Percentiles rank a stretch among this genome's conserved stretches.
These are phyloP conservation scores for Aphanomyces stellatus DNA, from an alignment of 352 stramenopile species.

Conservation along the genomic window DNA sequence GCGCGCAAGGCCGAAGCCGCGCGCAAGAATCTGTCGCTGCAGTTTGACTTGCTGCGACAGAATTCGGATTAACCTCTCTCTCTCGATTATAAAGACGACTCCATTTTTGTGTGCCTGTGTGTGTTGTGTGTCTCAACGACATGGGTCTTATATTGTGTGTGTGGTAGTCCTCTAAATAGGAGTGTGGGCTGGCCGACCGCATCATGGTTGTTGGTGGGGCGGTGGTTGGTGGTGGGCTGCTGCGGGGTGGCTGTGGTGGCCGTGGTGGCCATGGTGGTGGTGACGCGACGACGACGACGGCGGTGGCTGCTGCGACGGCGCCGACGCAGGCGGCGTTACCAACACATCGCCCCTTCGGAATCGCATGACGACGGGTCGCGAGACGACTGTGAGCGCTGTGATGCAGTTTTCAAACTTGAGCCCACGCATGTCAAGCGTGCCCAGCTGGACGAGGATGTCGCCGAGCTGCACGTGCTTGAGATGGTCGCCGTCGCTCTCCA, in stretches of 20 bases:
- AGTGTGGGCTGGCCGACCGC: too few relatives aligned
- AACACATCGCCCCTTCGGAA: slow-evolving; percentile 31
- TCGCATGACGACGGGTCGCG: slow-evolving; percentile 70
- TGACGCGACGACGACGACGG: too few relatives aligned
- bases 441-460: slow-evolving; percentile 72
- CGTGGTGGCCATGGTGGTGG: too few relatives aligned
- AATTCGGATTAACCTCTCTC: slow-evolving; percentile 5
- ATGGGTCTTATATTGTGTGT: too few relatives aligned
- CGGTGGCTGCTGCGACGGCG: not conserved
- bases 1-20: not conserved
- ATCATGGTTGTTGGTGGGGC: too few relatives aligned
- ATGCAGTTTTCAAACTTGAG: slow-evolving; percentile 81
- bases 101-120: too few relatives aligned
- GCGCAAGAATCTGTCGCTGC: not conserved
- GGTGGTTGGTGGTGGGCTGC: too few relatives aligned
- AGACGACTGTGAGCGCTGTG: slow-evolving; percentile 67
- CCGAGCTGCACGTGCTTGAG: slow-evolving; percentile 63
- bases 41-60: slow-evolving; percentile 6
- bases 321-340: not conserved
- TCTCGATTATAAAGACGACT: too few relatives aligned
- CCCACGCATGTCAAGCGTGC: slow-evolving; percentile 60
- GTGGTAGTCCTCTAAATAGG: too few relatives aligned
- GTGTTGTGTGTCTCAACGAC: too few relatives aligned
- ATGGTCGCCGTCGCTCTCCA: slow-evolving; percentile 11
- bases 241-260: too few relatives aligned